These are phyloP conservation scores for Botrytis byssoidea DNA, from an alignment of 2,329 filamentous ascomycete genomes.

Conservation along the genomic window DNA sequence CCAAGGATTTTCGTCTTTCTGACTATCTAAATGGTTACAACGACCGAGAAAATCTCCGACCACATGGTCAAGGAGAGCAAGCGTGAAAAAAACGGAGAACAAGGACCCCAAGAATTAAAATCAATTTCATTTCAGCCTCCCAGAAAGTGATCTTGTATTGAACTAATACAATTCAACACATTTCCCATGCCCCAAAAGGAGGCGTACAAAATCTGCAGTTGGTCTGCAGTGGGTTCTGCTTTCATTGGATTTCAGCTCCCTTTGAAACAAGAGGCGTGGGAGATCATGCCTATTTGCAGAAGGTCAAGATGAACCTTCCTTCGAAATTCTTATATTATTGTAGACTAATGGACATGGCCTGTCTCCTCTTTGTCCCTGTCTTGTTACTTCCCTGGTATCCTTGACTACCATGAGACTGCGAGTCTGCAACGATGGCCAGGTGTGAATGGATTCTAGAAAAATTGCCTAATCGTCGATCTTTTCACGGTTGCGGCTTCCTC, in stretches of 20 bases:
- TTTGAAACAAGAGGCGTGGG: constrained; percentile 15
- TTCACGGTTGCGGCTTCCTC: constrained; percentile 14
- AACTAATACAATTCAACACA: constrained; percentile 1
- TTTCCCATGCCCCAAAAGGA: background rate
- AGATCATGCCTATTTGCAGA: constrained; percentile 19
- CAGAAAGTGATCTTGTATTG: background rate
- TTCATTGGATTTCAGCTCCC: constrained; percentile 20
- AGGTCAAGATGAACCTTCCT: constrained; percentile 20
- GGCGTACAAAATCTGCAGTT: constrained; percentile 8
- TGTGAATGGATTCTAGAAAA: constrained; percentile 13
- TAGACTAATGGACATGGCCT: constrained; percentile 10
- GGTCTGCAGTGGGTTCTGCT: constrained; percentile 1
- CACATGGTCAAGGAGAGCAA: constrained; percentile 10
- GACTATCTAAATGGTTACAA: constrained; percentile 7
- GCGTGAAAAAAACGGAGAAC: background rate
- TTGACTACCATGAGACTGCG: constrained; percentile 19
- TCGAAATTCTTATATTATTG: background rate
- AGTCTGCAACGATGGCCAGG: constrained; percentile 5
- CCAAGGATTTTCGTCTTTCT: background rate
- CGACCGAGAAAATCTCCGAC: constrained; percentile 18
- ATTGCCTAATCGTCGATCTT: constrained; percentile 18
- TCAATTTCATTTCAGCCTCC: constrained; percentile 16
- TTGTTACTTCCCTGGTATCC: constrained; percentile 1
- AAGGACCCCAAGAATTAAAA: background rate
- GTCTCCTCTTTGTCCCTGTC: constrained; percentile 7